Conservation (phyloP, 768 basidiomycete genomes). For the Mycena epipterygia region DNA sequence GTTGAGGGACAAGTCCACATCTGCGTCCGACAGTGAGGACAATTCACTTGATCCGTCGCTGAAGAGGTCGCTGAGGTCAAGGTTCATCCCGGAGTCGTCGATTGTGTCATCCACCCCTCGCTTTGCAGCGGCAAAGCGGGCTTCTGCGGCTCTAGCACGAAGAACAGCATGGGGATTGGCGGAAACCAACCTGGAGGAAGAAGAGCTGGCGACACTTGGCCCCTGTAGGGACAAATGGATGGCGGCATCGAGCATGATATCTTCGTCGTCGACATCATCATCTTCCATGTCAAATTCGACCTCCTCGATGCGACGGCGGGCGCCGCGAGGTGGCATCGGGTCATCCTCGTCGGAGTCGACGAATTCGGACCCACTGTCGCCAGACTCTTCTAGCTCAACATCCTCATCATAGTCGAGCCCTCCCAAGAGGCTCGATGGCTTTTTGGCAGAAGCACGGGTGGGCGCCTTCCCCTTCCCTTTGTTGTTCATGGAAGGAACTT, state of each 20-base stretch:
- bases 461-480: conserved; percentile 55
- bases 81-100: conserved; percentile 43
- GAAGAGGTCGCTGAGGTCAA: conserved; percentile 40
- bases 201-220: conserved; percentile 52
- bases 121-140: conserved; percentile 55
- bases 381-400: conserved; percentile 61
- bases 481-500: conserved; percentile 30
- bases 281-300: conserved; percentile 47
- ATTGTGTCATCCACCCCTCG: conserved; percentile 47
- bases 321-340: conserved; percentile 11
- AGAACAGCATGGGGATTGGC: conserved; percentile 56
- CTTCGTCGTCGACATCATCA: conserved; percentile 60
- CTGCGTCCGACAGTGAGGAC: conserved; percentile 40
- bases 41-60: too few relatives aligned
- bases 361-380: conserved; percentile 75
- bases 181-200: conserved; percentile 49
- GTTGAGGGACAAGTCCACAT: conserved; percentile 25
- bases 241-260: conserved; percentile 69
- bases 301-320: conserved; percentile 37
- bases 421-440: conserved; percentile 30
- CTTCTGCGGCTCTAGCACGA: conserved; percentile 69
- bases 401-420: conserved; percentile 55
- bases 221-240: conserved; percentile 66
- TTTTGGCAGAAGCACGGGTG: conserved; percentile 47
- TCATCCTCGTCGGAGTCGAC: conserved; percentile 41